Evolutionary conservation across 1,284 basidiomycete species (phyloP), one percentile per base, ranked within the genome.

Genomic region (Cutaneotrichosporon arboriforme): DNA sequence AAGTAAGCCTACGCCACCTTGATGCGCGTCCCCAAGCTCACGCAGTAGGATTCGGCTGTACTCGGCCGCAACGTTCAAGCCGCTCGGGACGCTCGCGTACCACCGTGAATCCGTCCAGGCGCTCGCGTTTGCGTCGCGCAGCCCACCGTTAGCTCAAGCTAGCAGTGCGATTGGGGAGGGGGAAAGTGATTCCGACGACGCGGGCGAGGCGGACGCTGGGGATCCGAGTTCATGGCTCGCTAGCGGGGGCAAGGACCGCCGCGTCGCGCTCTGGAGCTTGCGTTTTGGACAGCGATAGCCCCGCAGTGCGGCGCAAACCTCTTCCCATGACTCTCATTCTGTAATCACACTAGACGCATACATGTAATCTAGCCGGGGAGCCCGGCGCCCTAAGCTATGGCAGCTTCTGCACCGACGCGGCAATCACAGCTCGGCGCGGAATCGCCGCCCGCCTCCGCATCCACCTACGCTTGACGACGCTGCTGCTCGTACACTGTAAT

Each of bases 81-180:
- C 85, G 0, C 82, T 93, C 1, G 90, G 90, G 4, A 86, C 84
- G 5, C 78, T 93, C 2, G 77, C 77, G 26, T 87, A 88, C 66
- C 90, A 92, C 75, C 87, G 88, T 61, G 80, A 81, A 21, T 80
- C 79, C 20, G 85, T 85, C 54, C 85, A 89, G 60, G 79, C 80
- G 2, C 63, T 91, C 8, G 79, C 81, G 4, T 92, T 92, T 10
- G 39, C 12, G 52, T 31, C 26, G 26, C 9, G 26, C 26, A 10
- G 10, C 7, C 26, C 26, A 10, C 7, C 26, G 26, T 10, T 31
- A 10, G 62, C 60, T 4, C 58, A 62, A 1, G 55, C 50, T 14
- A 51, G 51, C 8, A 54, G 55, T 4, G 60, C 59, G 4, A 55
- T 55, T 23, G 56, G 56, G 10, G 68, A 58, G n/a, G n/a, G n/a